Percentiles rank a stretch among this genome's conserved stretches.
Conservation (phyloP, 805 yeast species). For the Debaryomyces maramus region DNA sequence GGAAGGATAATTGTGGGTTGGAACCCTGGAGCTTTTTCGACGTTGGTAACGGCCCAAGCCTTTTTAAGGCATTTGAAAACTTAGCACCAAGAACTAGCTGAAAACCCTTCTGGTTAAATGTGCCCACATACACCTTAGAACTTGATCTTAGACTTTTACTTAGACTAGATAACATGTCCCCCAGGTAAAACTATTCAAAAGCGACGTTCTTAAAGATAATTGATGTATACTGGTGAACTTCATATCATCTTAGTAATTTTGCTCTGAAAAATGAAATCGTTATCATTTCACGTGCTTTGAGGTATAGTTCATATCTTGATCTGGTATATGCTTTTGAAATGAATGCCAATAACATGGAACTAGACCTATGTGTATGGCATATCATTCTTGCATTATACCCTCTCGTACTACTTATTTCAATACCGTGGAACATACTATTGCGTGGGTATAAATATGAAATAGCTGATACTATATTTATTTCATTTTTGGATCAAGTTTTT, state of each 20-base stretch:
- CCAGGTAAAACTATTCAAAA: no score
- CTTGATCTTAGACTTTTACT: no score
- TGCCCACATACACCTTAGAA: no score
- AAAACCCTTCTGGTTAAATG: no score
- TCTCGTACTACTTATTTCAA: constrained; percentile 18
- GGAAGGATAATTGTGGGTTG: constrained; percentile 72
- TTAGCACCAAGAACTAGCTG: not conserved
- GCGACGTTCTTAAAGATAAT: no score
- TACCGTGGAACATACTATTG: constrained; percentile 20
- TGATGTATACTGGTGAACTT: no score
- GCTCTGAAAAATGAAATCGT: constrained; percentile 1
- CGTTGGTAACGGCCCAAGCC: constrained; percentile 3
- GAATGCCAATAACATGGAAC: no score
- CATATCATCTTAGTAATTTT: no score
- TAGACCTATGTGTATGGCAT: not conserved
- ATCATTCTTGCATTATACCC: constrained; percentile 4
- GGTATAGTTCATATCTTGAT: no score
- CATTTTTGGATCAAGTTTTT: constrained; percentile 20
- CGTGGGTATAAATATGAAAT: constrained; percentile 14
- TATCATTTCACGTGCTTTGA: constrained; percentile 6
- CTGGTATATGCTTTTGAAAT: no score
- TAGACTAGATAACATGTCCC: no score
- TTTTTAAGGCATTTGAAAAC: constrained; percentile 1
- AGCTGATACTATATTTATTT: constrained; percentile 10
- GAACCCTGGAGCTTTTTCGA: constrained; percentile 27